These are phyloP conservation scores for Caryopteris hybrid DNA, from an alignment of 305 asterid species.

Conservation along the genomic window DNA sequence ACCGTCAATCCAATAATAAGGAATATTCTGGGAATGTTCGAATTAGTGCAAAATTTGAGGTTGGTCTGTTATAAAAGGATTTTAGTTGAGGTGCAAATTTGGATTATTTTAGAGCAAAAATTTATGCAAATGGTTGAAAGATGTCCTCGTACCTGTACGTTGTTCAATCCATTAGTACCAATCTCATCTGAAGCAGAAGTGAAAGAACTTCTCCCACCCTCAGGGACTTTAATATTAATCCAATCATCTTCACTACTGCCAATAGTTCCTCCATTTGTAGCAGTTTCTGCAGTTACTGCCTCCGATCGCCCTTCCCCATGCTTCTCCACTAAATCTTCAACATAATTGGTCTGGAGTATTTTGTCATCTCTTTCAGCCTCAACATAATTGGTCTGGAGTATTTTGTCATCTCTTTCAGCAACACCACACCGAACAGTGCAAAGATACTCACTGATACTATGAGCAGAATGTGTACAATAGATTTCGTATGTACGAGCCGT, in stretches of 20 bases:
- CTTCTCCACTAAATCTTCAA: conserved; percentile 32
- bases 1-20: background rate
- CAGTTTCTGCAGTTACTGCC: conserved; percentile 33
- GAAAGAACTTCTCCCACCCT: conserved; percentile 23
- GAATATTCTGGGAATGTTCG: background rate
- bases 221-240: conserved; percentile 63
- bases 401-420: conserved; percentile 59
- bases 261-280: conserved; percentile 33
- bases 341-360: conserved; percentile 43
- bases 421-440: conserved; percentile 73
- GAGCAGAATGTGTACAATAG: conserved; percentile 45
- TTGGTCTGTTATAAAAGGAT: background rate
- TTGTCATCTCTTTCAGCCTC: conserved; percentile 54
- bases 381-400: conserved; percentile 43
- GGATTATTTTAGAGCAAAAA: background rate
- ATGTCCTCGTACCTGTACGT: conserved; percentile 44
- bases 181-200: conserved; percentile 34
- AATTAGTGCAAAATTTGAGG: background rate
- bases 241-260: conserved; percentile 72
- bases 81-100: background rate
- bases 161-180: conserved; percentile 17
- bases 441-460: conserved; percentile 54
- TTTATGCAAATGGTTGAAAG: background rate
- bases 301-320: conserved; percentile 23
- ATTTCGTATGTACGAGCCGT: conserved; percentile 82